Base-by-base conservation (phyloP, 768 basidiomycete species). In the Termitomyces sp. region DNA sequence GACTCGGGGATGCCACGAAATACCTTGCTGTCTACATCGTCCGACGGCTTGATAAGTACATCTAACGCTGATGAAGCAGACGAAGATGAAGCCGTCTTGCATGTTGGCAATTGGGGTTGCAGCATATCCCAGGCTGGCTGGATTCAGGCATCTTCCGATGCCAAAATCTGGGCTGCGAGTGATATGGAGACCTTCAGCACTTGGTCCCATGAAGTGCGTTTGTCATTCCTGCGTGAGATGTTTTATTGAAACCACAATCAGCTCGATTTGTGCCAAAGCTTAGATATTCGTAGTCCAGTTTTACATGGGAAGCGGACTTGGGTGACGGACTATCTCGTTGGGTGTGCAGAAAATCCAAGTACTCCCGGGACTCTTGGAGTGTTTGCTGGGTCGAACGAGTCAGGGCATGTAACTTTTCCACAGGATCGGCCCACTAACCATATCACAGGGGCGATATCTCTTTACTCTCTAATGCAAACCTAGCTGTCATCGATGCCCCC, bases 121-220 rank as follows among this genome's bases (percentile, higher is more conserved):
- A 92, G 87, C 63, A 73, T 92, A 56, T 86, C 88, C 0, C 88
- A 90, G 64, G 84, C 82, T 7, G 92, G 86, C 1, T 89, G 85
- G 87, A 78, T 81, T 48, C 64, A 73, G 18, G 57, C 65, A 18
- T 46, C 68, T 29, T 58, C 63, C 5, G 64, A 58, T 15, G 71
- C 71, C 29, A 72, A 67, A 44, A 74, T 94, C 7, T 97, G 94
- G 93, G 88, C 87, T 22, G 80, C 84, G 11, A 94, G 91, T 59
- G 95, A 97, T 71, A 97, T 97, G 94, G 94, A 98, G 69, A 93
- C 90, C 0, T 89, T 95, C 60, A 88, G 89, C 53, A 77, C 82
- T 13, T 98, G 94, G 95, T 81, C 85, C 25, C 69, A 69, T 44
- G 88, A 92, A 70, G 90, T 87, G 56, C 29, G 67, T 40, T 52